Conservation (phyloP, 176 grass and related monocot genomes). For the Thinopyrum elongatum region DNA sequence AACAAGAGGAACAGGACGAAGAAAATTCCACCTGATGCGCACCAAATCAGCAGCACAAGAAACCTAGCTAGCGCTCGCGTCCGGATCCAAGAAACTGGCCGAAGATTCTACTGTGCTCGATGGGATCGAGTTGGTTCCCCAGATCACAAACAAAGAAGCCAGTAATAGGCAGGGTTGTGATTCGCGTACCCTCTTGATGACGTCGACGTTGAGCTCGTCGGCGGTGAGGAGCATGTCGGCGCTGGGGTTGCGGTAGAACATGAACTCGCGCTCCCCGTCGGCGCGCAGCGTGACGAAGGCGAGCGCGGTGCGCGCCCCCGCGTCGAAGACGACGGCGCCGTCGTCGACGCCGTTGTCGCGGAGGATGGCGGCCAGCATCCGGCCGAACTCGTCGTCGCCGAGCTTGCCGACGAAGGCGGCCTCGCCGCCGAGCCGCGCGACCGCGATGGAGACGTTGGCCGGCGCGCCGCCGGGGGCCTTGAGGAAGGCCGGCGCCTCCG, state of each 20-base stretch:
- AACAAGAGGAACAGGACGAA: conserved; percentile 4
- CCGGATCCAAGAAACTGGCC: conserved; percentile 33
- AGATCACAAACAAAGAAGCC: conserved; percentile 1
- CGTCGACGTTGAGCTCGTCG: conserved; percentile 76
- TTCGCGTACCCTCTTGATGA: conserved; percentile 72
- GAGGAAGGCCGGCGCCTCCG: conserved; percentile 89
- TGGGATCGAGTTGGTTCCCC: conserved; percentile 10
- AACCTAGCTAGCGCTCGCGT: conserved; percentile 27
- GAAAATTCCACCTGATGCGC: conserved; percentile 12
- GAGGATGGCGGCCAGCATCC: neutral
- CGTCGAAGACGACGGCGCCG: conserved; percentile 48
- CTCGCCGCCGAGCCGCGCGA: conserved; percentile 67
- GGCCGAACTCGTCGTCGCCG: neutral
- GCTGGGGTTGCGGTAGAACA: conserved; percentile 98
- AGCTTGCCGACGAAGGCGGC: conserved; percentile 79
- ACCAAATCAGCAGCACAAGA: neutral
- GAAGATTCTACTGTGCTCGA: neutral
- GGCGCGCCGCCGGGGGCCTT: conserved; percentile 94
- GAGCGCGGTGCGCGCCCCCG: conserved; percentile 78
- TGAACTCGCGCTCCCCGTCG: conserved; percentile 94
- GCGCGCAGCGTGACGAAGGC: conserved; percentile 91
- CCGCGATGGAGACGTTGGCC: conserved; percentile 95
- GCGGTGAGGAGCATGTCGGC: conserved; percentile 93
- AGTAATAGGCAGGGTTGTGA: neutral
- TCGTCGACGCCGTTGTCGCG: neutral